These are phyloP conservation scores for Diaporthe longicolla DNA, from an alignment of 2,329 filamentous ascomycete species.

Conservation along the genomic window DNA sequence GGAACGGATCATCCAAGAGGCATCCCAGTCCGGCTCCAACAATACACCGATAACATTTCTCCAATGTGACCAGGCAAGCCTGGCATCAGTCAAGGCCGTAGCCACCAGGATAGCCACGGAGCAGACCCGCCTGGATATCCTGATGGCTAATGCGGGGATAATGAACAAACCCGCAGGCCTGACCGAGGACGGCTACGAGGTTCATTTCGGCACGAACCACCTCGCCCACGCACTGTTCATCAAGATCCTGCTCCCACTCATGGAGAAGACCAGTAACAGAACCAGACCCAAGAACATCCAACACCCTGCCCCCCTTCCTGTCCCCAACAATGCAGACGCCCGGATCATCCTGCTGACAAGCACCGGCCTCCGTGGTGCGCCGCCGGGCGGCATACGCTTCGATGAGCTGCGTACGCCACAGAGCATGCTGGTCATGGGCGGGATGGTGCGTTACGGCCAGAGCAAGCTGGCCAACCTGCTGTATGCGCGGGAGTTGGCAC, in stretches of 20 bases:
- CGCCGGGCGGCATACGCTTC: constrained; percentile 48
- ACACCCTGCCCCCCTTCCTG: constrained; percentile 46
- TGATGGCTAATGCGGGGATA: constrained; percentile 53
- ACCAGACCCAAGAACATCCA: constrained; percentile 46
- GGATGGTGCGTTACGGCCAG: constrained; percentile 57
- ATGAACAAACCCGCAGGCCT: constrained; percentile 52
- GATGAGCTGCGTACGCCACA: constrained; percentile 43
- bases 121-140: constrained; percentile 50
- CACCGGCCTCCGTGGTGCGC: constrained; percentile 48
- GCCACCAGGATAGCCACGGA: not conserved
- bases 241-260: constrained; percentile 52
- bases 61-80: constrained; percentile 51
- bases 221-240: constrained; percentile 59
- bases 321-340: constrained; percentile 43
- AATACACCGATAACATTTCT: constrained; percentile 46
- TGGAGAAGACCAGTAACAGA: not conserved
- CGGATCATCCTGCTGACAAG: constrained; percentile 50
- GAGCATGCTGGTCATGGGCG: constrained; percentile 1
- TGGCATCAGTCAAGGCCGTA: constrained; percentile 50
- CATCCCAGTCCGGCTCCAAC: constrained; percentile 47
- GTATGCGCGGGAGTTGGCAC: constrained; percentile 55
- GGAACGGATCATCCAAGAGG: constrained; percentile 51
- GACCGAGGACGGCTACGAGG: constrained; percentile 55
- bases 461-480: constrained; percentile 62
- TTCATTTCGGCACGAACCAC: constrained; percentile 58